Base-by-base conservation (phyloP, 805 yeast genomes). In the Kodamaea fukazawae region DNA sequence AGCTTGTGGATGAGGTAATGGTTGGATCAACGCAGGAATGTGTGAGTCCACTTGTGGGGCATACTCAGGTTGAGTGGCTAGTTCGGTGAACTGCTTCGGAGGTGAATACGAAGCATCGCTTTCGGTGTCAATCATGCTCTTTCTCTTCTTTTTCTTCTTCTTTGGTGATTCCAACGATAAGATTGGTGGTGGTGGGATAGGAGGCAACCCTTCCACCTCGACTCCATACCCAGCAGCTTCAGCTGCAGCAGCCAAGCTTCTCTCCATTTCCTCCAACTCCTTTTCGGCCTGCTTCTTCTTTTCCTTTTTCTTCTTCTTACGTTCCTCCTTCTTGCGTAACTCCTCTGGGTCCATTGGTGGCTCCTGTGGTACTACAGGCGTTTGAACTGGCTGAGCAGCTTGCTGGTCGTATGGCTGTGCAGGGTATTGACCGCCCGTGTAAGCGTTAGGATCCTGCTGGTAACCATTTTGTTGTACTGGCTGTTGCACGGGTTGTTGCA, bases 201-300 rank as follows among this genome's bases (percentile, higher is more conserved):
- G 34, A 1, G 42, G 38, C 2, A 32, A 8, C 3, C 43, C 38
- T 20, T 36, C 44, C 18, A 40, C 43, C 25, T 29, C 23, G 4
- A 38, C 34, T 8, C 30, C 28, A 29, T 25, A 35, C 6, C 36
- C 42, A 25, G 45, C 40, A 2, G 47, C 46, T 4, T 31, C 46
- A 6, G 47, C 48, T 2, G 45, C 45, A 8, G 43, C 48, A n/a
- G 43, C 41, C 30, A 41, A 27, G 6, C 34, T 41, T 15, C 34
- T 36, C 12, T 34, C 45, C 34, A 31, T 31, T 15, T 40, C 42
- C 34, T 38, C 44, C 26, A 26, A 23, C 29, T 35, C 41, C 28
- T 29, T 41, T 27, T 35, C 48, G 27, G 25, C 45, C 44, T 47
- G 47, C 43, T 49, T 45, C 39, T 46, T 43, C 51, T 49, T 32